Conservation (phyloP, 331 rosid genomes). For the Telfairia occidentalis region DNA sequence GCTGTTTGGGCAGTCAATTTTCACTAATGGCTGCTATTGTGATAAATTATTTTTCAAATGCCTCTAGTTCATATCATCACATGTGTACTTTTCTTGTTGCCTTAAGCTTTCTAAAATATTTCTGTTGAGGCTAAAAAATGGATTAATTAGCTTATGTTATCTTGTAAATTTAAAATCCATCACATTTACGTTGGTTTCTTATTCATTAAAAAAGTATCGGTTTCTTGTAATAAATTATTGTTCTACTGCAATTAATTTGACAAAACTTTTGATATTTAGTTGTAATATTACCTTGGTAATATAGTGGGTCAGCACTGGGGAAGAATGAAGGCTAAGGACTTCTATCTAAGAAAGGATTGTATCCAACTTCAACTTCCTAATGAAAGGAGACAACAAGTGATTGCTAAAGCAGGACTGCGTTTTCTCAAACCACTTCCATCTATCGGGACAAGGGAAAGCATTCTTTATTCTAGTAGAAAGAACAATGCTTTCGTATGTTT, state of each 20-base stretch:
- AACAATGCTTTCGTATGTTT: constrained; percentile 48
- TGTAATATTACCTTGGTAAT: constrained; percentile 18
- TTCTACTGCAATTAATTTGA: not conserved
- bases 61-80: not conserved
- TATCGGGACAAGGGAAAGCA: constrained; percentile 18
- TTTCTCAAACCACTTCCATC: constrained; percentile 14
- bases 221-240: not conserved
- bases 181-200: not conserved
- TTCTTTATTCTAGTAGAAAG: constrained; percentile 20
- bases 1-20: not conserved
- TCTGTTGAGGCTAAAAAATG: not conserved
- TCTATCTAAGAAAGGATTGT: constrained; percentile 14
- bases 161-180: not conserved
- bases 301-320: constrained; percentile 23
- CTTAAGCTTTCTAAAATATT: not conserved
- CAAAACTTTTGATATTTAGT: not conserved
- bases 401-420: constrained; percentile 17
- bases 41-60: not conserved
- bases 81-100: not conserved
- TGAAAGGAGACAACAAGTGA: constrained; percentile 13
- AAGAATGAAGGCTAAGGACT: constrained; percentile 15
- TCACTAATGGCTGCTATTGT: not conserved
- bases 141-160: not conserved
- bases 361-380: constrained; percentile 21
- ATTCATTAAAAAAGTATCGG: not conserved